Base-by-base conservation (phyloP, 208 protist species). In the Trichomonas gallinae region DNA sequence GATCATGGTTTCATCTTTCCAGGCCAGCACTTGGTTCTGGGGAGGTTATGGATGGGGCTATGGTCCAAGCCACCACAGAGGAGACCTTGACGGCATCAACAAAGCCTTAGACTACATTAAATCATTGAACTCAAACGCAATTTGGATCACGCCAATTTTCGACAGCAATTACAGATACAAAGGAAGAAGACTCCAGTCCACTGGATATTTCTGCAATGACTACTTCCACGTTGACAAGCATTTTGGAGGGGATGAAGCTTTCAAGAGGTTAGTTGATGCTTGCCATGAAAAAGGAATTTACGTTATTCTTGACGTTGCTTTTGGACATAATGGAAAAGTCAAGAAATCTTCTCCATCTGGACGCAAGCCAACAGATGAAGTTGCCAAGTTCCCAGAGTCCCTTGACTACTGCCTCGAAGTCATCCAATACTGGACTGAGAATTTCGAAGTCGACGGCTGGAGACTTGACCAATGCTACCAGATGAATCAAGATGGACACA, bases 121-220 rank as follows among this genome's bases (percentile, higher is more conserved):
- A 40, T 26, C 23, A 72, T 34, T 96, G 0, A 45, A 45, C 17
- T 6, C 51, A 26, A 96, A 51, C 51, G 89, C 89, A 72, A 8
- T 96, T 38, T 96, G 89, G 89, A 72, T 96, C 3, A 96, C 89
- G 26, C 89, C 89, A 96, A 31, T 72, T 17, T 96, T 96, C 23
- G 44, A 96, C 51, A 38, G 34, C 13, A 96, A 40, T 9, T 38
- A 45, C 11, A 40, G 89, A 11, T 72, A 51, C 8, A n/a, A 40
- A 51, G 89, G 89, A 11, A 23, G 9, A 48, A 23, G 23, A 44
- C 23, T 89, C 36, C 83, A 89, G 31, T 89, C 83, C 0, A 89
- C 38, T 17, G 83, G 83, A 6, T 96, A 96, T 42, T 96, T 51
- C 31, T 81, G n/a, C 42, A 96, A 31, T 44, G 46, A 96, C 34